These are phyloP conservation scores for Catunica adiposa DNA, from an alignment of 2,329 filamentous ascomycete genomes.

Conservation along the genomic window DNA sequence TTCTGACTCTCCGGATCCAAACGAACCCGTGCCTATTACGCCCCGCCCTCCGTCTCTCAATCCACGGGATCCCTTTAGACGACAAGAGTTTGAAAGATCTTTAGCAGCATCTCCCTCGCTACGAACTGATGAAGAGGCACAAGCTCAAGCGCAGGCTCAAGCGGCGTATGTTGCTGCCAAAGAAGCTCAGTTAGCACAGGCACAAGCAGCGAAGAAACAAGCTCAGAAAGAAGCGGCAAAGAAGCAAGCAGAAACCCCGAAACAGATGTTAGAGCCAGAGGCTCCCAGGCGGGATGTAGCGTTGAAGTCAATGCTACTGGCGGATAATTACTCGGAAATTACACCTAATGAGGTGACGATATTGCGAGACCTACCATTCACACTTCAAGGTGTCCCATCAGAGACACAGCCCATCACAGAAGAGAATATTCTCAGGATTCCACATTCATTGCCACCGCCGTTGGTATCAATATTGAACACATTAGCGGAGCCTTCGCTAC, in stretches of 20 bases:
- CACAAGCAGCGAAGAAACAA: conserved; percentile 10
- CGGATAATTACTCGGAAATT: conserved; percentile 38
- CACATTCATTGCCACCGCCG: conserved; percentile 63
- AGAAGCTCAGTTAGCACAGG: conserved; percentile 22
- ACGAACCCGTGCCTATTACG: conserved; percentile 32
- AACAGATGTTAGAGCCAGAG: conserved; percentile 17
- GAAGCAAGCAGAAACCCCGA: conserved; percentile 16
- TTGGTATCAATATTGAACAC: conserved; percentile 76
- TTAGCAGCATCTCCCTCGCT: conserved; percentile 23
- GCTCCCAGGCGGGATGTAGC: conserved; percentile 32
- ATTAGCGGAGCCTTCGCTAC: conserved; percentile 79
- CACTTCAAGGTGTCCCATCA: conserved; percentile 79
- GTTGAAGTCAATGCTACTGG: conserved; percentile 39
- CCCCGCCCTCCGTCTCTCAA: conserved; percentile 22
- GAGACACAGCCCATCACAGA: conserved; percentile 63
- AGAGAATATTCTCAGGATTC: conserved; percentile 55
- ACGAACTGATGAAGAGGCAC: conserved; percentile 28
- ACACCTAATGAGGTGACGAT: conserved; percentile 49
- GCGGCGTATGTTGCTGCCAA: conserved; percentile 26
- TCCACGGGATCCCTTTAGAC: conserved; percentile 23
- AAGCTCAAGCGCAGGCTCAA: conserved; percentile 24
- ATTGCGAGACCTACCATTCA: conserved; percentile 74
- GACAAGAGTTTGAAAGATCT: conserved; percentile 23
- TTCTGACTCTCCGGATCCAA: conserved; percentile 47
- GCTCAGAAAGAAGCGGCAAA: conserved; percentile 21